Evolutionary conservation across 257 asterid genomes (phyloP), one percentile per base, ranked within the genome.

Genomic region (Asclepias syriaca): DNA sequence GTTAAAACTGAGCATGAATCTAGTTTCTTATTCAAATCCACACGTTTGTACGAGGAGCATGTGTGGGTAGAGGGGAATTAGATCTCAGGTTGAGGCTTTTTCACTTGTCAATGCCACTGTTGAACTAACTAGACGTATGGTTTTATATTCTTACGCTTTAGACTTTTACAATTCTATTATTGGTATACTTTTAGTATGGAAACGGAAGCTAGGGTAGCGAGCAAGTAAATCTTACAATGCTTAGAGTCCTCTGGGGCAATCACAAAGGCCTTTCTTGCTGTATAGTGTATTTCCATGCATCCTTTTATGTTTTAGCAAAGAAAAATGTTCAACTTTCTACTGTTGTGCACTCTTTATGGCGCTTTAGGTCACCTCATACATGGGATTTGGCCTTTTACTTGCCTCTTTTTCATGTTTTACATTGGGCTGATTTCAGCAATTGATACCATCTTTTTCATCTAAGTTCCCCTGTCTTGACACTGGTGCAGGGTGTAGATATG

Each of bases 401-500:
- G 24, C n/a, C 16, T 50, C 10, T 6, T 21, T 13, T n/a, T 65
- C 16, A 22, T 39, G 13, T 34, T 61, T 15, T 15, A 8, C 8
- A 6, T 64, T 37, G 49, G 18, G 32, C 58, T 74, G 19, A 21
- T 24, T 3, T 54, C 14, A 19, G 50, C 5, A 54, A 9, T 29
- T 39, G 48, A 6, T 13, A 34, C 34, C 50, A 40, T 22, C 54
- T 50, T 71, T 65, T 16, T 59, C 53, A 40, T 80, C 65, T 57
- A 37, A 21, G 81, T 79, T 80, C 0, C 46, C 43, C 27, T 3
- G 66, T 60, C 66, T 64, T 64, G 16, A 13, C 68, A 37, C 74
- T 81, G 71, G 68, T 74, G 34, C 84, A 93, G 98, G 87, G 86
- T 21, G 90, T 91, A 63, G 98, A 93, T 82, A 93, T 93, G 98